A percentile compares a stretch with the other conserved stretches of the same genome.
phyloP scores from a whole-genome alignment of 352 stramenopile species.

The Globisporangium middletonii region DNA sequence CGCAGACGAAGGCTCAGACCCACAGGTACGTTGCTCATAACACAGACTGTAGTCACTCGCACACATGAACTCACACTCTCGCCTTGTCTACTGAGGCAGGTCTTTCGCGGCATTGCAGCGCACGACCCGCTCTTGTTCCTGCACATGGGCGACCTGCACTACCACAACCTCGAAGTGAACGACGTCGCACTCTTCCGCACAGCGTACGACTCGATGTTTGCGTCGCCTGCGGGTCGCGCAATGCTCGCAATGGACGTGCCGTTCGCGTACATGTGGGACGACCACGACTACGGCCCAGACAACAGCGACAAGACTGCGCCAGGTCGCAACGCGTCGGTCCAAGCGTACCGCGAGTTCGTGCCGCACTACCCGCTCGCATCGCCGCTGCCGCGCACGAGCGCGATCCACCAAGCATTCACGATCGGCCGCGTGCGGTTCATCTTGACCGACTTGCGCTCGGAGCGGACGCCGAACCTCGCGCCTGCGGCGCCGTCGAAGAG shows the following conservation, averaged over 20 bases:
- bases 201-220: slow-evolving; percentile 70
- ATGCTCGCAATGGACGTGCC: slow-evolving; percentile 84
- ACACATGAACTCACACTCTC: no score
- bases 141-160: slow-evolving; percentile 87
- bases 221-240: slow-evolving; percentile 50
- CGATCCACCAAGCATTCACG: slow-evolving; percentile 77
- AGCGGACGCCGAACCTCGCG: slow-evolving; percentile 58
- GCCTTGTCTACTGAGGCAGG: slow-evolving; percentile 12
- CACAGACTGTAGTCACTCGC: no score
- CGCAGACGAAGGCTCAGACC: slow-evolving; percentile 74
- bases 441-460: slow-evolving; percentile 75
- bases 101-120: slow-evolving; percentile 53
- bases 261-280: slow-evolving; percentile 89
- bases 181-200: slow-evolving; percentile 47
- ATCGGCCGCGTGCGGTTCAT: slow-evolving; percentile 83
- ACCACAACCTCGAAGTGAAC: slow-evolving; percentile 76
- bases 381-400: slow-evolving; percentile 8
- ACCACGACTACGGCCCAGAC: slow-evolving; percentile 88
- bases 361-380: slow-evolving; percentile 57
- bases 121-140: slow-evolving; percentile 79
- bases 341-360: slow-evolving; percentile 78
- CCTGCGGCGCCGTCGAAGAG: slow-evolving; percentile 73
- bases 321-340: slow-evolving; percentile 60
- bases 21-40: slow-evolving; percentile 9
- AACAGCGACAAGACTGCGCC: slow-evolving; percentile 81